Evolutionary conservation across 495 filamentous ascomycete species (phyloP).

Genomic region (Arthonia radiata): DNA sequence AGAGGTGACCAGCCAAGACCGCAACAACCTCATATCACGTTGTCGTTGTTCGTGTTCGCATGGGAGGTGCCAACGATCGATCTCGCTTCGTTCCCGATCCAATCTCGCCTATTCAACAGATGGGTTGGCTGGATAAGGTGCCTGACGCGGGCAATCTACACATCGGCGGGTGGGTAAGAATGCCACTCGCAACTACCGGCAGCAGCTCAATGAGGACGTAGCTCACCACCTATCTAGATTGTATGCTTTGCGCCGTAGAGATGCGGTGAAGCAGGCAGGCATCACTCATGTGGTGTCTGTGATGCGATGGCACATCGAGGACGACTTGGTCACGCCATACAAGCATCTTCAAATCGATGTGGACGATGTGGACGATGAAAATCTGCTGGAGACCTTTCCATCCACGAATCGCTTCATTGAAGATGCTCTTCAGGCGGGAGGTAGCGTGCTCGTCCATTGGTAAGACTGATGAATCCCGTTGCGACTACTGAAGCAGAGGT

Average conservation of each 20-base stretch:
- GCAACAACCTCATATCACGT: too few species aligned
- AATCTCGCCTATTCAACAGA: too few species aligned
- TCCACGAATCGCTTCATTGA: constrained; percentile 61
- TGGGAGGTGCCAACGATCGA: too few species aligned
- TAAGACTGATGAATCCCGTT: constrained; percentile 24
- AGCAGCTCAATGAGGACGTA: constrained; percentile 1
- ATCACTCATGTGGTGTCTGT: constrained; percentile 89
- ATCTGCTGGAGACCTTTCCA: constrained; percentile 60
- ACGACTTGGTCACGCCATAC: constrained; percentile 27
- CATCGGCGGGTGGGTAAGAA: constrained; percentile 51
- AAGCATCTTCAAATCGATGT: constrained; percentile 57
- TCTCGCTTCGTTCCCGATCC: too few species aligned
- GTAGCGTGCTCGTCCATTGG: constrained; percentile 53
- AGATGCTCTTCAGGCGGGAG: constrained; percentile 38
- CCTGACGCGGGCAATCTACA: constrained; percentile 52
- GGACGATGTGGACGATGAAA: constrained; percentile 69
- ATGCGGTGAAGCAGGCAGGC: constrained; percentile 38
- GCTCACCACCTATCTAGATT: constrained; percentile 2
- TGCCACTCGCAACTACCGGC: constrained; percentile 1
- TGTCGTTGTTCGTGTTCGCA: too few species aligned
- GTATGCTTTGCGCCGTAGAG: constrained; percentile 35
- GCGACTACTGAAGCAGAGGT: constrained; percentile 6
- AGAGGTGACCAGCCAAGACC: too few species aligned
- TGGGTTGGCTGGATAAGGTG: constrained; percentile 23
- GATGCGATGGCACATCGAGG: constrained; percentile 30